Percentiles rank a stretch among this genome's conserved stretches.
Evolutionary conservation across 768 basidiomycete genomes (phyloP).

Genomic region (Pluteus cervinus): DNA sequence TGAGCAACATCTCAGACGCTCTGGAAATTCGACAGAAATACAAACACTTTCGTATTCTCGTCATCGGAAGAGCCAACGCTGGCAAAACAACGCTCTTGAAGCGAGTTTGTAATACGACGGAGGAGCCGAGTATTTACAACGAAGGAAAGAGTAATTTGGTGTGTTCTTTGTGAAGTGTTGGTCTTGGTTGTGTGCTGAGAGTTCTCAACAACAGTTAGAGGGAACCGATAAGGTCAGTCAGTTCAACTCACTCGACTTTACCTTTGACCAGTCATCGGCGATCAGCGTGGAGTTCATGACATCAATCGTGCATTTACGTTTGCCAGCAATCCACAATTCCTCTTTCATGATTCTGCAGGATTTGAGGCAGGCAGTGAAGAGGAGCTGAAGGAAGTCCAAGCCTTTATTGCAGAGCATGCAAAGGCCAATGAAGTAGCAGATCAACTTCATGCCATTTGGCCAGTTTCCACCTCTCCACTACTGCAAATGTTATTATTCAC

Average conservation of each 20-base stretch:
- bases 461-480: constrained; percentile 1
- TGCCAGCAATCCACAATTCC: constrained; percentile 26
- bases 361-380: constrained; percentile 27
- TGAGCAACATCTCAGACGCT: too few relatives aligned
- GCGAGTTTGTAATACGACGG: constrained; percentile 27
- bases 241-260: too few relatives aligned
- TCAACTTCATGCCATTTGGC: constrained; percentile 34
- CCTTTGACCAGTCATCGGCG: too few relatives aligned
- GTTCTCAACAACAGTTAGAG: too few relatives aligned
- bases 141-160: constrained; percentile 15
- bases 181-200: too few relatives aligned
- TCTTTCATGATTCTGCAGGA: constrained; percentile 37
- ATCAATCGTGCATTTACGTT: constrained; percentile 24
- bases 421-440: constrained; percentile 11
- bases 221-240: too few relatives aligned
- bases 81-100: constrained; percentile 38
- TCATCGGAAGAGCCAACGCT: constrained; percentile 33
- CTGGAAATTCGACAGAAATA: constrained; percentile 15
- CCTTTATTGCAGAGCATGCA: constrained; percentile 23
- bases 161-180: too few relatives aligned
- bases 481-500: background rate
- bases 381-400: constrained; percentile 21
- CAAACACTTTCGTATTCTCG: constrained; percentile 29
- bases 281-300: constrained; percentile 28
- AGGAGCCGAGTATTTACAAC: constrained; percentile 24